Evolutionary conservation across 2,329 filamentous ascomycete species (phyloP).

Genomic region (Neonectria ditissima): DNA sequence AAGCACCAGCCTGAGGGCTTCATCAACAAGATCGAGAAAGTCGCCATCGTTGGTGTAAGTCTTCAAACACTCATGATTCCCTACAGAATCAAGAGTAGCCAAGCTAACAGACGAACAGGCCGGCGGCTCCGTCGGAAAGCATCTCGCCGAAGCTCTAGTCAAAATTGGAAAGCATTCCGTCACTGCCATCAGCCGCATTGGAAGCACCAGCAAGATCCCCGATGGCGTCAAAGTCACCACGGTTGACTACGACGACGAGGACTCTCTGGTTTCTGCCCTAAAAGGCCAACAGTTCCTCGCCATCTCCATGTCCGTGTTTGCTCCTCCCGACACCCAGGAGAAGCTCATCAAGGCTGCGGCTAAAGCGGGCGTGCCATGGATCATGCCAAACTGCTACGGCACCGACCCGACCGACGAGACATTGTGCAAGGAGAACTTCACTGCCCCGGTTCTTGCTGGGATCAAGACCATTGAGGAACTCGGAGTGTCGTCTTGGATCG

Average conservation of each 20-base stretch:
- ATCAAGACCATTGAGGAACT: conserved; percentile 55
- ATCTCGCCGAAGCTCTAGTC: conserved; percentile 56
- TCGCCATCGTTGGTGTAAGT: conserved; percentile 63
- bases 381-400: conserved; percentile 67
- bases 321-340: conserved; percentile 58
- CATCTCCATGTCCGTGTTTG: conserved; percentile 62
- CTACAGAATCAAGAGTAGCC: neutral
- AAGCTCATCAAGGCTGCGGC: conserved; percentile 67
- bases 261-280: conserved; percentile 61
- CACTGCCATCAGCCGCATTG: conserved; percentile 62
- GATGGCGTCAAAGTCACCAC: conserved; percentile 54
- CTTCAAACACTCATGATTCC: neutral
- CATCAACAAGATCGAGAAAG: conserved; percentile 56
- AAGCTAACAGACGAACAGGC: conserved; percentile 48
- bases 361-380: conserved; percentile 64
- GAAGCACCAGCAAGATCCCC: conserved; percentile 57
- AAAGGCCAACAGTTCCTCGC: conserved; percentile 67
- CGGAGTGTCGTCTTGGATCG: conserved; percentile 57
- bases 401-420: conserved; percentile 53
- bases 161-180: conserved; percentile 62
- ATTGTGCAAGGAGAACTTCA: conserved; percentile 51
- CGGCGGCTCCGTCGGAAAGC: conserved; percentile 54
- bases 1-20: conserved; percentile 53
- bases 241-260: conserved; percentile 59
- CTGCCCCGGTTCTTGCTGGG: conserved; percentile 42